Conservation (phyloP, 768 basidiomycete genomes). For the Tulasnella sp. region DNA sequence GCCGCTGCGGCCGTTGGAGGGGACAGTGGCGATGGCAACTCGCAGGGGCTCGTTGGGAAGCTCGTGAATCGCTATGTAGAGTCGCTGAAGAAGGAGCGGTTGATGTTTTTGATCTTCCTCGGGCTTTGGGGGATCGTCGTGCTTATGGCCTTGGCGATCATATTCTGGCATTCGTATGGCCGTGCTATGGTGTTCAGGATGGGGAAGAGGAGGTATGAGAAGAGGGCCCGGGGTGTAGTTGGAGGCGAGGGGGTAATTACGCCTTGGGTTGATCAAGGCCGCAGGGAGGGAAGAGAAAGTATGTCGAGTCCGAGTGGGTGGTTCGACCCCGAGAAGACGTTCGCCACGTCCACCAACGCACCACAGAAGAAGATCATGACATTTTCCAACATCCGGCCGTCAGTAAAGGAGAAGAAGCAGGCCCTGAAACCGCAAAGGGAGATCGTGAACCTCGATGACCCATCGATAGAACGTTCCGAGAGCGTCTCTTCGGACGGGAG, state of each 20-base stretch:
- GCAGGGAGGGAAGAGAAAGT: not conserved
- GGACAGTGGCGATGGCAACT: conserved; percentile 39
- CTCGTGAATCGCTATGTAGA: conserved; percentile 61
- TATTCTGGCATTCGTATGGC: conserved; percentile 63
- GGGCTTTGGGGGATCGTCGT: conserved; percentile 75
- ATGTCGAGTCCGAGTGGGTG: too few relatives aligned
- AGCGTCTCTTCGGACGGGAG: not conserved
- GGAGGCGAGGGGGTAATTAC: conserved; percentile 35
- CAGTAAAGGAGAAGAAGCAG: not conserved
- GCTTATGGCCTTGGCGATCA: conserved; percentile 56
- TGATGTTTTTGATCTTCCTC: conserved; percentile 76
- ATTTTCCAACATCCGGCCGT: not conserved
- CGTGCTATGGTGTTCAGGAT: conserved; percentile 34
- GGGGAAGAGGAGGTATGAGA: conserved; percentile 40
- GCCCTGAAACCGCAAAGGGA: not conserved
- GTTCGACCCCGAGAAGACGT: not conserved
- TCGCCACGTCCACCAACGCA: not conserved
- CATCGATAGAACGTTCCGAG: not conserved
- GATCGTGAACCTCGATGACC: not conserved
- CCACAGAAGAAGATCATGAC: not conserved
- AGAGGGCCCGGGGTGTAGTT: conserved; percentile 34
- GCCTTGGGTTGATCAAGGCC: conserved; percentile 19
- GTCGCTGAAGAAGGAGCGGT: conserved; percentile 63
- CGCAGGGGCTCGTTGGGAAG: conserved; percentile 52
- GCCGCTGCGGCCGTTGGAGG: conserved; percentile 58